Conservation (phyloP, 352 stramenopile species). For the Phytophthora macrochlamydospora region DNA sequence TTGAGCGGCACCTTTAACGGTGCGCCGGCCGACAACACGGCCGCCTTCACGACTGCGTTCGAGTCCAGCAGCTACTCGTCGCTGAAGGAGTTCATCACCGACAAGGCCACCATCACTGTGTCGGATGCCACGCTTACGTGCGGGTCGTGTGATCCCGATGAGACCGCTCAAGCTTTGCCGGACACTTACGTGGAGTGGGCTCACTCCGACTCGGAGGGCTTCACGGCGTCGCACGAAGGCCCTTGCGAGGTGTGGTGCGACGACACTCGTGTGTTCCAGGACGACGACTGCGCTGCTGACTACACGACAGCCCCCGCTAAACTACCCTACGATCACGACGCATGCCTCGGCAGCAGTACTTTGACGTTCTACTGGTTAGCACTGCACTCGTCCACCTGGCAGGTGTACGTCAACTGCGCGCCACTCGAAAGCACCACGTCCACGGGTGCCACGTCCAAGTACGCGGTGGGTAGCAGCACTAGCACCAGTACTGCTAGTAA, state of each 20-base stretch:
- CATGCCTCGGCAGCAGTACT: neutral
- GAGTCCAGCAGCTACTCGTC: constrained; percentile 28
- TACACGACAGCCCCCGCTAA: neutral
- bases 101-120: constrained; percentile 25
- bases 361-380: constrained; percentile 3
- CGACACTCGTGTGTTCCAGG: neutral
- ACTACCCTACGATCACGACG: neutral
- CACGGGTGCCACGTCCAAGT: constrained; percentile 28
- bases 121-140: constrained; percentile 31
- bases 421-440: constrained; percentile 21
- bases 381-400: constrained; percentile 1
- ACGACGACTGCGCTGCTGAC: constrained; percentile 1
- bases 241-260: constrained; percentile 1
- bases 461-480: constrained; percentile 16
- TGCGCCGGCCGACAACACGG: constrained; percentile 26
- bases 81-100: constrained; percentile 33
- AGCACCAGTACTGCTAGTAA: neutral
- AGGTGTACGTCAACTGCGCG: constrained; percentile 1
- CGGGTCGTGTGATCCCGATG: constrained; percentile 22
- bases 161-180: constrained; percentile 23
- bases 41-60: constrained; percentile 29
- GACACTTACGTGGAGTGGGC: constrained; percentile 33
- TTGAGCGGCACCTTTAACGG: constrained; percentile 29
- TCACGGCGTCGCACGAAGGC: constrained; percentile 2
- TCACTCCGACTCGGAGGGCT: constrained; percentile 30